Evolutionary conservation across 768 basidiomycete species (phyloP), one percentile per base, ranked within the genome.

Genomic region (Boletus reticulatus): DNA sequence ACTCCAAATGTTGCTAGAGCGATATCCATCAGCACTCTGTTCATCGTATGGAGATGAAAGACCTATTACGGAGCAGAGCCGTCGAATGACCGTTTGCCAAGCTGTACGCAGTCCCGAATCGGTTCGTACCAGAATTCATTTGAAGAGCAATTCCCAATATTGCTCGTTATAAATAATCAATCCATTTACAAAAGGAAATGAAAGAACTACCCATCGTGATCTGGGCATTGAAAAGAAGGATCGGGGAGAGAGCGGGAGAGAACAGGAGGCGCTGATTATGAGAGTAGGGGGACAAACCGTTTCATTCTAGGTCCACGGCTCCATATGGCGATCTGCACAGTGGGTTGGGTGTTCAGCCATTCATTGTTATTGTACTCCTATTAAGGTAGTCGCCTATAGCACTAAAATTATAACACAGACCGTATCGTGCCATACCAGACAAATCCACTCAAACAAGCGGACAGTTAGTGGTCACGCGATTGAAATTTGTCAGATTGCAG

Each of bases 401-500:
- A 27, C 43, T 29, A 48, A 45, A 43, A 49, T 43, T 50, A 46
- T 34, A 41, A 34, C 50, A 43, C 46, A 22, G 32, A 37, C 38
- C 48, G 16, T n/a, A 38, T 55, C 39, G 38, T 43, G 31, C 34
- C 41, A 34, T 20, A 24, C 51, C 37, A 20, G 22, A 12, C 22
- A 32, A 10, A 24, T 24, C 39, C 14, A 62, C 50, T 22, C 11
- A 34, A 31, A 42, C 39, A 51, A 34, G 17, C 17, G 16, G 34
- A 52, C 46, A 36, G 39, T 36, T 24, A n/a, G 24, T 54, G 29
- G 27, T 47, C 53, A 49, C 51, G 19, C 38, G 38, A 38, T 56
- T 39, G 53, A 71, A 57, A 52, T 57, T 67, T 59, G 48, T 69
- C 60, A 52, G 54, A 62, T 67, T 69, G 62, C 56, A 58, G 49